Percentiles rank a stretch among this genome's conserved stretches.
Conservation (phyloP, 768 basidiomycete genomes). For the Mrakia gelida region DNA sequence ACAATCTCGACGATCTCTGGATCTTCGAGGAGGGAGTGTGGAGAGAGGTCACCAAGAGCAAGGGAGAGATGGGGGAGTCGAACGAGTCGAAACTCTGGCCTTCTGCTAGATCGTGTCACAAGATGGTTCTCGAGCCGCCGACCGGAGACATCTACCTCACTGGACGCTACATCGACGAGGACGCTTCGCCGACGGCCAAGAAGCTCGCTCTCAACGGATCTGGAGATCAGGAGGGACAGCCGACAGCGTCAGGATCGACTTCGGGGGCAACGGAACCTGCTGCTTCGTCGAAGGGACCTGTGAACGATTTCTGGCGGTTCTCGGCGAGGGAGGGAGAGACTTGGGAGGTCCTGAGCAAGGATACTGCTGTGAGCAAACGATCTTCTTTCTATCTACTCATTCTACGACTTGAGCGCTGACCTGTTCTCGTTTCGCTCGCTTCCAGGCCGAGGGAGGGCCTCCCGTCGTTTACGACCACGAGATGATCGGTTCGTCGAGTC, state of each 20-base stretch:
- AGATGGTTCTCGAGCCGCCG: neutral
- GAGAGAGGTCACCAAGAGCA: neutral
- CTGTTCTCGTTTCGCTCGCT: neutral
- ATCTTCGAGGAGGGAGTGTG: slow-evolving; percentile 13
- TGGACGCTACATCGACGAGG: slow-evolving; percentile 24
- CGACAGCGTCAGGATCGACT: neutral
- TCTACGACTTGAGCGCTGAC: neutral
- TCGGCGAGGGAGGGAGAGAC: neutral
- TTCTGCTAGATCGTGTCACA: neutral
- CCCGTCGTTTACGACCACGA: slow-evolving; percentile 27
- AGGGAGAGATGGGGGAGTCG: neutral
- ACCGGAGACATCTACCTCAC: slow-evolving; percentile 13
- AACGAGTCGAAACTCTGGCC: slow-evolving; percentile 5
- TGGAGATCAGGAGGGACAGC: neutral
- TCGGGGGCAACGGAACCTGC: neutral
- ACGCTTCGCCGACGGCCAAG: neutral
- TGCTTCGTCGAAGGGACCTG: neutral
- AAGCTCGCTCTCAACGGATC: neutral
- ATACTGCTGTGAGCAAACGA: slow-evolving; percentile 4
- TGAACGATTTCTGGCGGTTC: slow-evolving; percentile 28
- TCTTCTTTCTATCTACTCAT: no score
- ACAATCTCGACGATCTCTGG: slow-evolving; percentile 18
- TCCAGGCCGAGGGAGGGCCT: slow-evolving; percentile 20
- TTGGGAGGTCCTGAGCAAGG: slow-evolving; percentile 14
- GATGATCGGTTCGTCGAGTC: slow-evolving; percentile 5